Evolutionary conservation across 2,329 filamentous ascomycete genomes (phyloP).

Genomic region (Monosporascus sp.): DNA sequence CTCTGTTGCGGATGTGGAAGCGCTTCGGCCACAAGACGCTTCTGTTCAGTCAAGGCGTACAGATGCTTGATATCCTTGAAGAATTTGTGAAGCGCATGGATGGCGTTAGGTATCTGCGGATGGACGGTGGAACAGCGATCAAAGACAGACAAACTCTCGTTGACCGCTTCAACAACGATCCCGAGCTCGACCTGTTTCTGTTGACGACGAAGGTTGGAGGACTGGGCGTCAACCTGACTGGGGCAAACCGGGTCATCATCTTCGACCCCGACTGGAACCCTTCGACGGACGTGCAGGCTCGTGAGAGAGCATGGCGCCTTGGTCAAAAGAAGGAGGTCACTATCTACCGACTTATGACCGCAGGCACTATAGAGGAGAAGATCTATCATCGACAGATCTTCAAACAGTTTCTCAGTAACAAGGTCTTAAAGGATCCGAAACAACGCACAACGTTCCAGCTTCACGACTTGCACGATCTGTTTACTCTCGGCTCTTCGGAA

Average conservation of each 20-base stretch:
- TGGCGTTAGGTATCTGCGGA: constrained; percentile 72
- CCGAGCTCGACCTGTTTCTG: constrained; percentile 78
- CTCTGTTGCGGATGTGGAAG: constrained; percentile 83
- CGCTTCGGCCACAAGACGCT: constrained; percentile 87
- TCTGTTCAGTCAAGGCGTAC: constrained; percentile 86
- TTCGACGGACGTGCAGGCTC: constrained; percentile 90
- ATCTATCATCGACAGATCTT: constrained; percentile 98
- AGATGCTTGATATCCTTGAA: constrained; percentile 94
- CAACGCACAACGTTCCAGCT: constrained; percentile 88
- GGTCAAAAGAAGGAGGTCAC: constrained; percentile 94
- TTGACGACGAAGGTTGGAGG: constrained; percentile 95
- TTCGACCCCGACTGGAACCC: constrained; percentile 99
- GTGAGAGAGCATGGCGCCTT: constrained; percentile 90
- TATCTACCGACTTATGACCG: constrained; percentile 96
- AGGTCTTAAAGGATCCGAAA: constrained; percentile 90
- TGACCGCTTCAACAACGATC: constrained; percentile 83
- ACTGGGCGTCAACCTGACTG: constrained; percentile 88
- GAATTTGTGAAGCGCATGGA: constrained; percentile 65
- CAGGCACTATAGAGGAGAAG: constrained; percentile 97
- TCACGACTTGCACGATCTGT: constrained; percentile 86
- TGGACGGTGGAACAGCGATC: constrained; percentile 91
- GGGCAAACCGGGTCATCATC: constrained; percentile 93
- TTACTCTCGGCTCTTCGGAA: constrained; percentile 66
- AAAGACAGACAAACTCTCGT: constrained; percentile 85
- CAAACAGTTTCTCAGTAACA: constrained; percentile 96